A percentile compares a stretch with the other conserved stretches of the same genome.
Conservation (phyloP, 192 early-diverging fungal species). For the Coemansia sp. region DNA sequence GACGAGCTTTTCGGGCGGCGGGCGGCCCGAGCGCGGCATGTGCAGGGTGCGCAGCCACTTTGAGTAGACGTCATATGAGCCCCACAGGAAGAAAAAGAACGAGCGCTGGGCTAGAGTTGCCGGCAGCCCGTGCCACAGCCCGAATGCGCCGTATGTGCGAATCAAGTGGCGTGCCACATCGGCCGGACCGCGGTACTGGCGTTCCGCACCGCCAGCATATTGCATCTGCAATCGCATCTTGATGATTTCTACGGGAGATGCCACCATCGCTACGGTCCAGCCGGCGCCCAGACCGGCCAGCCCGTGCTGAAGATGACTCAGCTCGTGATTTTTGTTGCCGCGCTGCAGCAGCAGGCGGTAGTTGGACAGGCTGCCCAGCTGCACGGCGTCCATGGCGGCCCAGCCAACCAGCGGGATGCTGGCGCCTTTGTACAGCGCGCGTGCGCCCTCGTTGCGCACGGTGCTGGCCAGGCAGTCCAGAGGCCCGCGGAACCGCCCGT, state of each 20-base stretch:
- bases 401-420: slow-evolving; percentile 90
- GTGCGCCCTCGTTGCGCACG: slow-evolving; percentile 64
- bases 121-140: slow-evolving; percentile 80
- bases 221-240: slow-evolving; percentile 75
- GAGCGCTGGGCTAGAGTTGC: slow-evolving; percentile 84
- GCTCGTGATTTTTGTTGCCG: slow-evolving; percentile 57
- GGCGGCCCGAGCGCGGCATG: slow-evolving; percentile 22
- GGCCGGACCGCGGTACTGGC: slow-evolving; percentile 80
- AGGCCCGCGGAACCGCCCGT: slow-evolving; percentile 71
- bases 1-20: slow-evolving; percentile 60
- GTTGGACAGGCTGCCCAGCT: slow-evolving; percentile 82
- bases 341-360: slow-evolving; percentile 69
- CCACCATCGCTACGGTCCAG: slow-evolving; percentile 74
- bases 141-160: slow-evolving; percentile 72
- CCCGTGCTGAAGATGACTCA: slow-evolving; percentile 69
- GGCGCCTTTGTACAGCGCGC: slow-evolving; percentile 90
- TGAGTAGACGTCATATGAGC: slow-evolving; percentile 58
- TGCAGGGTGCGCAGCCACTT: slow-evolving; percentile 48
- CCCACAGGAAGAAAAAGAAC: slow-evolving; percentile 71
- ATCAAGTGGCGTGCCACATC: slow-evolving; percentile 78
- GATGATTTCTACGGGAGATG: slow-evolving; percentile 77
- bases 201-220: slow-evolving; percentile 64
- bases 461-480: slow-evolving; percentile 69
- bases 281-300: slow-evolving; percentile 72
- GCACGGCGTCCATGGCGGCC: slow-evolving; percentile 78